Evolutionary conservation across 768 basidiomycete genomes (phyloP).

Genomic region (Phylloporus sp.): DNA sequence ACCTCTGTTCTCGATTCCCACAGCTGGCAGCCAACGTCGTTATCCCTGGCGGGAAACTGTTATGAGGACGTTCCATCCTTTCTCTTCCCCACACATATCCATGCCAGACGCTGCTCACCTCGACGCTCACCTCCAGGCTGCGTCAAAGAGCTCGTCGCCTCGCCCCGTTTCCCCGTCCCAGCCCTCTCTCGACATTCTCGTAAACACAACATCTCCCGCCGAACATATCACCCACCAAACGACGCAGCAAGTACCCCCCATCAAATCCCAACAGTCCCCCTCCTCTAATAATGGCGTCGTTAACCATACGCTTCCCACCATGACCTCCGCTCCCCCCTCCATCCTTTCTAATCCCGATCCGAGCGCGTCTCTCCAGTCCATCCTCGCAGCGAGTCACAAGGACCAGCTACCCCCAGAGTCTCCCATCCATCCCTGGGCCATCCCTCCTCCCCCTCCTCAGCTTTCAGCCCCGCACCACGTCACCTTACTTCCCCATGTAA

Average conservation of each 20-base stretch:
- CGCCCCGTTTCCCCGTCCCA: conserved; percentile 42
- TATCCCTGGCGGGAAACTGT: conserved; percentile 40
- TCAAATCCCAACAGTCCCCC: conserved; percentile 23
- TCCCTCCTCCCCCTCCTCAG: conserved; percentile 30
- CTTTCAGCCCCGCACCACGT: conserved; percentile 27
- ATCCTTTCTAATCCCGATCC: conserved; percentile 37
- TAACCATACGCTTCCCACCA: conserved; percentile 28
- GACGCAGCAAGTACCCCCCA: conserved; percentile 30
- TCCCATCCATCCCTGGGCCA: conserved; percentile 38
- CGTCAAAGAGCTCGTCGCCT: conserved; percentile 43
- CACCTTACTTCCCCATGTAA: conserved; percentile 38
- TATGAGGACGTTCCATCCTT: conserved; percentile 44
- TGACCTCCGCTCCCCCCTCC: conserved; percentile 29
- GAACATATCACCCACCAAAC: conserved; percentile 32
- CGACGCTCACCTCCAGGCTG: conserved; percentile 30
- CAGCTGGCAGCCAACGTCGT: conserved; percentile 38
- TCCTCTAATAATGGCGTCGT: conserved; percentile 25
- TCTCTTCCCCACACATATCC: conserved; percentile 39
- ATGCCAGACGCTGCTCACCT: conserved; percentile 39
- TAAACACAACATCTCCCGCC: conserved; percentile 28
- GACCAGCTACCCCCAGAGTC: conserved; percentile 29
- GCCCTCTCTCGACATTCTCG: conserved; percentile 38
- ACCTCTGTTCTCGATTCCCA: conserved; percentile 44
- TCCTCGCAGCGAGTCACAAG: conserved; percentile 33
- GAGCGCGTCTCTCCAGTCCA: conserved; percentile 39